Conservation (phyloP, 1,284 basidiomycete genomes). For the Fistulinella cinereoalba region DNA sequence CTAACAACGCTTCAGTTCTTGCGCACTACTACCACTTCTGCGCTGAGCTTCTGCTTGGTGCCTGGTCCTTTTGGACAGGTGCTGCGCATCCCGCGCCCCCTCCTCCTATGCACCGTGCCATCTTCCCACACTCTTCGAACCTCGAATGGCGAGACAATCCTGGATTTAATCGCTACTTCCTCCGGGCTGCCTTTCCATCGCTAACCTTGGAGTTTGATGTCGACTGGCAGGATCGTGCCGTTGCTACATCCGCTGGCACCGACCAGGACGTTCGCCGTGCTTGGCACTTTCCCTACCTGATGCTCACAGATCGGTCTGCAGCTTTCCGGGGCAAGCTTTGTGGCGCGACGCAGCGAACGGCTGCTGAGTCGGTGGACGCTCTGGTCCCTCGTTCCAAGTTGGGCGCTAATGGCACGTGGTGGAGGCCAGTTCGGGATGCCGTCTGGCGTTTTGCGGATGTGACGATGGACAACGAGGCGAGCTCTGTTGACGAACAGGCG, state of each 20-base stretch:
- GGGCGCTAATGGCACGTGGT: conserved; percentile 53
- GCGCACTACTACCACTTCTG: conserved; percentile 83
- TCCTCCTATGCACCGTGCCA: conserved; percentile 60
- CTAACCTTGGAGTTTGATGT: conserved; percentile 62
- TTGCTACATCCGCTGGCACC: conserved; percentile 32
- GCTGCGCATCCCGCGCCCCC: conserved; percentile 38
- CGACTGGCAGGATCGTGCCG: conserved; percentile 68
- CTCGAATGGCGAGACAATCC: conserved; percentile 72
- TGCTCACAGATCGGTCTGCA: conserved; percentile 73
- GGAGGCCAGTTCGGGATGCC: conserved; percentile 62
- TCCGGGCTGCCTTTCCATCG: conserved; percentile 74
- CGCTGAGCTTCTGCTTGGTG: conserved; percentile 71
- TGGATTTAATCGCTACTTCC: conserved; percentile 70
- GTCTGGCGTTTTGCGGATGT: conserved; percentile 65
- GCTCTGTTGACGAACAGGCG: neutral
- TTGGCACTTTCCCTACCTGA: conserved; percentile 56
- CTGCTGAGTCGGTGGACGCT: conserved; percentile 55
- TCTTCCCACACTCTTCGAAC: conserved; percentile 60
- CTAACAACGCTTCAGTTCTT: conserved; percentile 46
- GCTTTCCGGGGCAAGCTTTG: conserved; percentile 65
- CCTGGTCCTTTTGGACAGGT: conserved; percentile 70
- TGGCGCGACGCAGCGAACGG: conserved; percentile 62
- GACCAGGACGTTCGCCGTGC: conserved; percentile 29
- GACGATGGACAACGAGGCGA: conserved; percentile 5
- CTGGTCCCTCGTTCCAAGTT: conserved; percentile 22